Evolutionary conservation across 257 asterid genomes (phyloP).

Genomic region (Pogostemon cablin): DNA sequence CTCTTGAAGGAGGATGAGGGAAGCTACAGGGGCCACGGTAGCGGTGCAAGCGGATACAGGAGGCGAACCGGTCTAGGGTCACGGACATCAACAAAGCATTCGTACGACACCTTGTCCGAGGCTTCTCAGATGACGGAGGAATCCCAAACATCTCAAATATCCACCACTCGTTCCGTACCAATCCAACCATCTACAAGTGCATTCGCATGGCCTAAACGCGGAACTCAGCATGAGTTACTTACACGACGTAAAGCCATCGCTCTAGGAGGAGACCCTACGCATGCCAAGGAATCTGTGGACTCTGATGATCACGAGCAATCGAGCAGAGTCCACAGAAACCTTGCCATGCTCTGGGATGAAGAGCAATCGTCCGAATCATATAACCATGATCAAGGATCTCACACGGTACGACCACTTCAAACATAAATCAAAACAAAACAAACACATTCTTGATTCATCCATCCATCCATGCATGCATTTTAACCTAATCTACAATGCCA

Average conservation of each 20-base stretch:
- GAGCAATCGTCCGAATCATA: conserved; percentile 40
- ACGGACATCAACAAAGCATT: conserved; percentile 46
- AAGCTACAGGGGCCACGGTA: conserved; percentile 41
- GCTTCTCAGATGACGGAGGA: conserved; percentile 68
- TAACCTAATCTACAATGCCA: not conserved
- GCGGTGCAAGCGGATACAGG: not conserved
- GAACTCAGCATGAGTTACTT: conserved; percentile 38
- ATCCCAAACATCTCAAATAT: conserved; percentile 59
- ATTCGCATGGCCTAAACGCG: conserved; percentile 46
- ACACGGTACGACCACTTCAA: conserved; percentile 40
- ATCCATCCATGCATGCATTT: too few relatives aligned
- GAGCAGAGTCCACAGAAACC: conserved; percentile 19
- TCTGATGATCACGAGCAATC: conserved; percentile 35
- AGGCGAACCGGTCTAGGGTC: conserved; percentile 53
- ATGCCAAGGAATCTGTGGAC: conserved; percentile 33
- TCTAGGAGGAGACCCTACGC: not conserved
- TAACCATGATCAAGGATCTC: conserved; percentile 45
- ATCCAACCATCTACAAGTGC: conserved; percentile 49
- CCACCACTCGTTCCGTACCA: conserved; percentile 70
- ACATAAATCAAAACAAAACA: not conserved
- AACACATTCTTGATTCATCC: too few relatives aligned
- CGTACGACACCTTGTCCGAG: conserved; percentile 72
- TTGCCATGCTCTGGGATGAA: conserved; percentile 36
- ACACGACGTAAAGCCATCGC: conserved; percentile 37
- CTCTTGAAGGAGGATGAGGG: conserved; percentile 50